Evolutionary conservation across 257 asterid genomes (phyloP).

Genomic region (Solanum paucissectum): DNA sequence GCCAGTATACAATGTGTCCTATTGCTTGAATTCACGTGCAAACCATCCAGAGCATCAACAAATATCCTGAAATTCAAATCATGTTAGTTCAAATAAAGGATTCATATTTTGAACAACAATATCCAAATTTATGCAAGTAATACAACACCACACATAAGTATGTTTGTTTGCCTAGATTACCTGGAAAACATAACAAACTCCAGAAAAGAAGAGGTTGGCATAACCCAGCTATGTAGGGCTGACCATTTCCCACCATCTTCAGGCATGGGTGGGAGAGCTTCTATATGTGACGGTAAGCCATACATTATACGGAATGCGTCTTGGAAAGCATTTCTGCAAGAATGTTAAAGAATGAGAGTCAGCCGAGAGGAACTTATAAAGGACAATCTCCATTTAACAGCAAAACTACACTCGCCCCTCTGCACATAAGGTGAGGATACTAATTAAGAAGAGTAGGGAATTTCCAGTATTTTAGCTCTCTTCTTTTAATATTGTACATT

Average conservation of each 20-base stretch:
- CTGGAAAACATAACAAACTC: constrained; percentile 95
- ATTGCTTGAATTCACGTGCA: constrained; percentile 32
- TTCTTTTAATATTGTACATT: neutral
- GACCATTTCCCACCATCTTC: constrained; percentile 91
- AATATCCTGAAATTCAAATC: constrained; percentile 57
- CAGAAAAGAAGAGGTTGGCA: constrained; percentile 92
- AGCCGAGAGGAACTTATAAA: neutral
- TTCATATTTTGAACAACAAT: neutral
- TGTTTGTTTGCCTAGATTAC: constrained; percentile 21
- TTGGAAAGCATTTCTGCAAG: constrained; percentile 63
- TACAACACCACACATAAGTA: neutral
- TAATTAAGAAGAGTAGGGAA: neutral
- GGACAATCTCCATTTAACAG: neutral
- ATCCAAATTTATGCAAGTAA: neutral
- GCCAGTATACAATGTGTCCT: constrained; percentile 48
- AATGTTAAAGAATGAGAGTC: neutral
- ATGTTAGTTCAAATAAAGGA: neutral
- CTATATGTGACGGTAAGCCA: constrained; percentile 64
- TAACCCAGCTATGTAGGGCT: constrained; percentile 92
- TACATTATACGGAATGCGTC: constrained; percentile 80
- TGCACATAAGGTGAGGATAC: neutral
- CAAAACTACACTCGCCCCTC: neutral
- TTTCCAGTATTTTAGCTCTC: neutral
- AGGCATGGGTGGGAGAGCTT: constrained; percentile 99
- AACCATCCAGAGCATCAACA: constrained; percentile 68